A percentile compares a stretch with the other conserved stretches of the same genome.
Conservation (phyloP, 768 basidiomycete genomes). For the Rubroboletus pulcherrimus region DNA sequence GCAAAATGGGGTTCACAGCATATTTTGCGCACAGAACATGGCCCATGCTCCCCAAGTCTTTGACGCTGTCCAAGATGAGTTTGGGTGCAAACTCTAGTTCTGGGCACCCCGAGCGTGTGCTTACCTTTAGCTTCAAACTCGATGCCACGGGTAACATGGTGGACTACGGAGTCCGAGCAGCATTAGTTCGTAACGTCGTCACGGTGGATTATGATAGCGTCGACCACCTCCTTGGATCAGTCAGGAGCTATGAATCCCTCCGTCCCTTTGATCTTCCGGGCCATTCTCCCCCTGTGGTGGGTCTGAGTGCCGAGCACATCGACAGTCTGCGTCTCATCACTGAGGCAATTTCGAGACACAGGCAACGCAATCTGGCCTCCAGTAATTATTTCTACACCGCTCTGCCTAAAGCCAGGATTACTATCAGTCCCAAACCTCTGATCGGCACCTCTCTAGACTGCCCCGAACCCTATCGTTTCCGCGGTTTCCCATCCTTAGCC, state of each 20-base stretch:
- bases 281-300: not conserved
- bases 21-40: conserved; percentile 66
- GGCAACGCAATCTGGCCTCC: conserved; percentile 19
- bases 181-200: conserved; percentile 66
- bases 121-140: conserved; percentile 81
- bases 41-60: conserved; percentile 67
- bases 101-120: conserved; percentile 48
- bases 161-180: conserved; percentile 68
- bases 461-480: conserved; percentile 31
- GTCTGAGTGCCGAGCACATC: conserved; percentile 17
- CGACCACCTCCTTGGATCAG: conserved; percentile 45
- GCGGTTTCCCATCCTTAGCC: conserved; percentile 48
- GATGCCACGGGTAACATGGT: conserved; percentile 57
- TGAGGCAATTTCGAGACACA: conserved; percentile 24
- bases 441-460: conserved; percentile 29
- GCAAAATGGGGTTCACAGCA: conserved; percentile 42
- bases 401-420: conserved; percentile 28
- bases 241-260: conserved; percentile 3
- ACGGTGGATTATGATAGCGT: conserved; percentile 65
- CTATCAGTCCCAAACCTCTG: conserved; percentile 27
- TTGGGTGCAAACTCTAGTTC: conserved; percentile 36
- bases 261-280: conserved; percentile 21
- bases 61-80: conserved; percentile 50
- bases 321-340: conserved; percentile 33
- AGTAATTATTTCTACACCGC: conserved; percentile 25